Conservation (phyloP, 2,329 filamentous ascomycete species). For the Lasiodiplodia sp. region DNA sequence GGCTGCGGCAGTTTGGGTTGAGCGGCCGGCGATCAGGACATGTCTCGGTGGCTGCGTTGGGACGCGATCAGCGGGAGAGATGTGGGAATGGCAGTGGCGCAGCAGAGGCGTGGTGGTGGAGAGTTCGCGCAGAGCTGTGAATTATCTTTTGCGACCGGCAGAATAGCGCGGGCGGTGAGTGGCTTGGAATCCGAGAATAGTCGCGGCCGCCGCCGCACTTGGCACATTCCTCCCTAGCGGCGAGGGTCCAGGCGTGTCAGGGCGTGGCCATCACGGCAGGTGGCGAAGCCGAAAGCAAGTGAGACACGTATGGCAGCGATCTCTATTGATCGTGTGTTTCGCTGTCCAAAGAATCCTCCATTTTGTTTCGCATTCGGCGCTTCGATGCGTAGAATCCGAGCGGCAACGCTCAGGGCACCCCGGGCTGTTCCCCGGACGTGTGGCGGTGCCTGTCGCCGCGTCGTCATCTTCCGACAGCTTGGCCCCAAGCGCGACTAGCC, state of each 20-base stretch:
- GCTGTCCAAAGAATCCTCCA: neutral
- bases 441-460: conserved; percentile 17
- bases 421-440: conserved; percentile 1
- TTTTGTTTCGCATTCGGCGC: neutral
- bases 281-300: neutral
- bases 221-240: neutral
- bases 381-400: neutral
- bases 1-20: neutral
- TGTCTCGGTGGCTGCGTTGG: neutral
- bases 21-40: neutral
- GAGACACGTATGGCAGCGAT: neutral
- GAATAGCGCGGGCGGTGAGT: conserved; percentile 20
- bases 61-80: neutral
- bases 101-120: neutral
- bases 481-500: conserved; percentile 5
- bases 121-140: neutral
- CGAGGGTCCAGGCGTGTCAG: too few relatives aligned
- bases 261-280: neutral
- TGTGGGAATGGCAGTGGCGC: neutral
- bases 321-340: neutral
- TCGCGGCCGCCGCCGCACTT: neutral
- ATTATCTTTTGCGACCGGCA: conserved; percentile 21
- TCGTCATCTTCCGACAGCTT: conserved; percentile 20
- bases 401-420: neutral
- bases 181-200: neutral